A percentile compares a stretch with the other conserved stretches of the same genome.
phyloP scores from a whole-genome alignment of 2,329 filamentous ascomycete species.

The Sporothrix phasma region DNA sequence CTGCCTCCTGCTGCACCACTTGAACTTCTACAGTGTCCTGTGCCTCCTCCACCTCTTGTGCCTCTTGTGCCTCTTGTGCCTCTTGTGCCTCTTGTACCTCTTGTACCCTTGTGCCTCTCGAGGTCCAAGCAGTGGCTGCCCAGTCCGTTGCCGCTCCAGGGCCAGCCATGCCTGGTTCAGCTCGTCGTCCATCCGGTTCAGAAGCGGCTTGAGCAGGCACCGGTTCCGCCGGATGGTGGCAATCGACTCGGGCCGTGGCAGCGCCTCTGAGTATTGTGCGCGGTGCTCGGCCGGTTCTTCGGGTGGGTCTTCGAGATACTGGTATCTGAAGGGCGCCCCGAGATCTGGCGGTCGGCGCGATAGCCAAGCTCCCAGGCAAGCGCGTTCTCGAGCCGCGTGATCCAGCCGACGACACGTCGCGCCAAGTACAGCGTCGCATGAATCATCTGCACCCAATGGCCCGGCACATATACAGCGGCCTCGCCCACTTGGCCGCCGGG shows the following conservation, averaged over 20 bases:
- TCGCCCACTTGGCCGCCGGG: background rate
- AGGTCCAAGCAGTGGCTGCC: background rate
- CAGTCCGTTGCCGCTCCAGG: background rate
- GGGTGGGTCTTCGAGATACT: background rate
- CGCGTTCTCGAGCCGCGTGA: conserved; percentile 11
- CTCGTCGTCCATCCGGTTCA: conserved; percentile 15
- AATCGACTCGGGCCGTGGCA: background rate
- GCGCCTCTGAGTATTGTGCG: background rate
- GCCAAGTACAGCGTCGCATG: background rate
- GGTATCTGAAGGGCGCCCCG: background rate
- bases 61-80: background rate
- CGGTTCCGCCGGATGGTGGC: background rate
- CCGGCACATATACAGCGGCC: conserved; percentile 5
- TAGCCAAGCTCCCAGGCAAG: conserved; percentile 17
- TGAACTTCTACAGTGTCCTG: too few species aligned
- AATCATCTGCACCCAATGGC: background rate
- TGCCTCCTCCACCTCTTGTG: background rate
- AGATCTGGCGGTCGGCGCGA: conserved; percentile 3
- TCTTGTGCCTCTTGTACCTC: too few species aligned
- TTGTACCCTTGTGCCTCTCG: too few species aligned
- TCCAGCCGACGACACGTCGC: conserved; percentile 5
- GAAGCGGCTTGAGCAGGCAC: conserved; percentile 5
- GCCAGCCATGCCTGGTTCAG: conserved; percentile 1
- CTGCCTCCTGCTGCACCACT: too few species aligned
- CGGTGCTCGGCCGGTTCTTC: background rate